phyloP scores from a whole-genome alignment of 164 flowering plant genomes.

The Saururus chinensis region DNA sequence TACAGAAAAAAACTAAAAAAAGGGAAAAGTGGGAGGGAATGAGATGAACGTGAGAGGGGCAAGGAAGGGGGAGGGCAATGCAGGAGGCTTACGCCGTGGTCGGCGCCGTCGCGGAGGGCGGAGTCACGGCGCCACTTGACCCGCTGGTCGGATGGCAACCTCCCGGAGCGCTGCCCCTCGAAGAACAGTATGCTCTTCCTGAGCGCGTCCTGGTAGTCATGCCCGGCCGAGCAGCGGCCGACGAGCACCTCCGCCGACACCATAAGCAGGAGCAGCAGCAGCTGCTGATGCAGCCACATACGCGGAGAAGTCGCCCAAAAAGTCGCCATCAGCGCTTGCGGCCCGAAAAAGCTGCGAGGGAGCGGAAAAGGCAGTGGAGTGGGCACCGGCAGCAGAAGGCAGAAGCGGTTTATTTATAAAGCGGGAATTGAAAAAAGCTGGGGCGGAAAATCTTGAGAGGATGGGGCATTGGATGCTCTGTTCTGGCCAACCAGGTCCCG shows the following conservation, averaged over 20 bases:
- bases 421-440: not conserved
- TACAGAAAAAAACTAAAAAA: no score
- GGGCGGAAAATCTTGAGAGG: not conserved
- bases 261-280: not conserved
- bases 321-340: not conserved
- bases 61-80: not conserved
- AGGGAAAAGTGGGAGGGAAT: no score
- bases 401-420: not conserved
- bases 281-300: no score
- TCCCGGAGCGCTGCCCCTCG: constrained; percentile 94
- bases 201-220: constrained; percentile 73
- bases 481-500: not conserved
- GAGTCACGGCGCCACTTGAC: constrained; percentile 80
- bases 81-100: constrained; percentile 47
- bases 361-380: not conserved
- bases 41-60: no score
- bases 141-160: constrained; percentile 74
- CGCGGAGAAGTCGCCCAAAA: not conserved
- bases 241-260: not conserved
- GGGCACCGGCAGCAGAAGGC: not conserved
- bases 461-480: not conserved
- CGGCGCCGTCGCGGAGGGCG: constrained; percentile 66
- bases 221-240: constrained; percentile 15
- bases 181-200: constrained; percentile 83
- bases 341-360: not conserved